Conservation (phyloP, 495 filamentous ascomycete genomes). For the Pyrenula massariospora region DNA sequence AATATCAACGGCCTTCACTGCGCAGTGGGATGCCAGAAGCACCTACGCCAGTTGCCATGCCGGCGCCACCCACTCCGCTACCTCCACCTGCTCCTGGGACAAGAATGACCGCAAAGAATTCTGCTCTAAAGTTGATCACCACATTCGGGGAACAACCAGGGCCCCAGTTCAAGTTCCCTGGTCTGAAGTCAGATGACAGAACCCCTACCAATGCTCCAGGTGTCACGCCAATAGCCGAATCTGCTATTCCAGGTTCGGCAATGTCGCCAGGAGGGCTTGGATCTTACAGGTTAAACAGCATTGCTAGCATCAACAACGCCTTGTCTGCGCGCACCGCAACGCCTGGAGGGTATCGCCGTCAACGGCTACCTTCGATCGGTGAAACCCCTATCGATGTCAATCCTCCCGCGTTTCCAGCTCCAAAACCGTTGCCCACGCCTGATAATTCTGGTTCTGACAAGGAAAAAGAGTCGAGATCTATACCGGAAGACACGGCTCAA, state of each 20-base stretch:
- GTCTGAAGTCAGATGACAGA: slow-evolving; percentile 50
- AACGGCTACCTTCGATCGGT: slow-evolving; percentile 72
- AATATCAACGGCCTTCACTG: not conserved
- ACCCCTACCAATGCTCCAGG: slow-evolving; percentile 68
- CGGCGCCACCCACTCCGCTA: slow-evolving; percentile 21
- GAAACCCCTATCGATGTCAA: slow-evolving; percentile 56
- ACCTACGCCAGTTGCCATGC: slow-evolving; percentile 35
- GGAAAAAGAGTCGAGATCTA: slow-evolving; percentile 19
- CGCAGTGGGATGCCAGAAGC: not conserved
- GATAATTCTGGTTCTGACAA: slow-evolving; percentile 39
- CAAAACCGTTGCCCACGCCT: slow-evolving; percentile 24
- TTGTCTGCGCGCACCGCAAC: slow-evolving; percentile 63
- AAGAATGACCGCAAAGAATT: slow-evolving; percentile 52
- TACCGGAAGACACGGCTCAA: slow-evolving; percentile 19
- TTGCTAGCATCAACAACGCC: slow-evolving; percentile 48
- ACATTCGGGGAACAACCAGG: slow-evolving; percentile 56
- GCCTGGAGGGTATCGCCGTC: slow-evolving; percentile 54
- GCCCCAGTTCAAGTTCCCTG: slow-evolving; percentile 55
- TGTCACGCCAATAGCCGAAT: slow-evolving; percentile 85
- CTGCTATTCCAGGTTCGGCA: slow-evolving; percentile 77
- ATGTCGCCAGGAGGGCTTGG: slow-evolving; percentile 62
- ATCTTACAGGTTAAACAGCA: slow-evolving; percentile 51
- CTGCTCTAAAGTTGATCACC: slow-evolving; percentile 89
- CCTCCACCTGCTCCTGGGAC: slow-evolving; percentile 14
- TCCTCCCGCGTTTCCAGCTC: slow-evolving; percentile 30